Conservation (phyloP, 2,329 filamentous ascomycete genomes). For the Diaporthe vexans region DNA sequence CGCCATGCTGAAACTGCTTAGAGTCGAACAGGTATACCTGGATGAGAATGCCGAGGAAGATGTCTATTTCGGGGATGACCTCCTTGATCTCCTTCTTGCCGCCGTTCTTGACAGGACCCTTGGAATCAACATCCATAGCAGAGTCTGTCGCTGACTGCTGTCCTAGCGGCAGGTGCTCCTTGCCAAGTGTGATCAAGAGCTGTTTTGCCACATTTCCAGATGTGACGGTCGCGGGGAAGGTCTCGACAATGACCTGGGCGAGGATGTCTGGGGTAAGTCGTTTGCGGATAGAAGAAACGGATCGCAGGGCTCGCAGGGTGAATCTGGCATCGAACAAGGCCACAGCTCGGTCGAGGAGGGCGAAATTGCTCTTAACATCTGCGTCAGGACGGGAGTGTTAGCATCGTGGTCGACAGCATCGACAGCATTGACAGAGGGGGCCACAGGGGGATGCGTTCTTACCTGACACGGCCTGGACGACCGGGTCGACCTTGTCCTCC, state of each 20-base stretch:
- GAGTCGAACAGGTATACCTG: slow-evolving; percentile 92
- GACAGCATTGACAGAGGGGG: neutral
- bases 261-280: slow-evolving; percentile 86
- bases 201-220: slow-evolving; percentile 77
- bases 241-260: slow-evolving; percentile 83
- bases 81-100: slow-evolving; percentile 77
- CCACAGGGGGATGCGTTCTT: slow-evolving; percentile 52
- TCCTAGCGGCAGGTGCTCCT: slow-evolving; percentile 74
- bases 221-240: slow-evolving; percentile 74
- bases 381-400: slow-evolving; percentile 40
- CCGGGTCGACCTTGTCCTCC: slow-evolving; percentile 72
- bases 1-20: slow-evolving; percentile 84
- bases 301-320: slow-evolving; percentile 91
- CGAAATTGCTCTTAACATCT: slow-evolving; percentile 98
- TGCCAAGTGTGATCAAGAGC: slow-evolving; percentile 78
- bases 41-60: slow-evolving; percentile 87
- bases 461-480: slow-evolving; percentile 73
- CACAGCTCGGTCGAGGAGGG: slow-evolving; percentile 91
- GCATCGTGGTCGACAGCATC: neutral
- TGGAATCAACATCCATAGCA: slow-evolving; percentile 78
- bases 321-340: slow-evolving; percentile 95
- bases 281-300: slow-evolving; percentile 96
- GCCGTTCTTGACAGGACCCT: slow-evolving; percentile 65
- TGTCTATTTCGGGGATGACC: slow-evolving; percentile 86
- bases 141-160: slow-evolving; percentile 73